Evolutionary conservation across 1,284 basidiomycete species (phyloP).

Genomic region (Tausonia pullulans): DNA sequence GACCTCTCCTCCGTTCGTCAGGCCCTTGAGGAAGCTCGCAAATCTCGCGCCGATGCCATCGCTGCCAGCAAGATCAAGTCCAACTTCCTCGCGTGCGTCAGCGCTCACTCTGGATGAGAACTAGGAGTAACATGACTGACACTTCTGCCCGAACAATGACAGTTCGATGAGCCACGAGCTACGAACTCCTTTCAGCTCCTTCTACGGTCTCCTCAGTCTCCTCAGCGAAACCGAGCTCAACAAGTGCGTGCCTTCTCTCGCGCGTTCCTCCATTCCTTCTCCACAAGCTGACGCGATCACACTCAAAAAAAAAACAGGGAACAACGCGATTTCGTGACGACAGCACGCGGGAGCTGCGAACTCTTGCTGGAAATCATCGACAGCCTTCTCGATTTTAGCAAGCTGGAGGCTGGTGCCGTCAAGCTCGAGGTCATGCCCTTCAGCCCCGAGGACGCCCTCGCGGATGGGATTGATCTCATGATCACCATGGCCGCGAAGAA

Average conservation of each 20-base stretch:
- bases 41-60: neutral
- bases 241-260: neutral
- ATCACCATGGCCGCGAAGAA: constrained; percentile 1
- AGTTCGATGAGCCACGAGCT: constrained; percentile 9
- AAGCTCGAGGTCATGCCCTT: constrained; percentile 10
- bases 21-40: constrained; percentile 14
- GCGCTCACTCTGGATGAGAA: neutral
- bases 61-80: constrained; percentile 9
- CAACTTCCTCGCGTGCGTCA: constrained; percentile 10
- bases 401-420: constrained; percentile 15
- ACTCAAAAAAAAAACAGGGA: neutral
- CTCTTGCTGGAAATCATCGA: constrained; percentile 15
- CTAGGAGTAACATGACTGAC: neutral
- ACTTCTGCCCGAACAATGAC: neutral
- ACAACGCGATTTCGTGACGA: constrained; percentile 14
- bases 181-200: constrained; percentile 13
- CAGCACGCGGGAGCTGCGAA: constrained; percentile 11
- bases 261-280: neutral
- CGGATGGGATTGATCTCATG: constrained; percentile 12
- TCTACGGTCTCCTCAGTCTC: constrained; percentile 13
- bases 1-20: no score
- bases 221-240: constrained; percentile 11
- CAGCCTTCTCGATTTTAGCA: constrained; percentile 15
- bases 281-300: neutral
- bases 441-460: neutral